Base-by-base conservation (phyloP, 305 asterid genomes). In the Fraxinus sp. region DNA sequence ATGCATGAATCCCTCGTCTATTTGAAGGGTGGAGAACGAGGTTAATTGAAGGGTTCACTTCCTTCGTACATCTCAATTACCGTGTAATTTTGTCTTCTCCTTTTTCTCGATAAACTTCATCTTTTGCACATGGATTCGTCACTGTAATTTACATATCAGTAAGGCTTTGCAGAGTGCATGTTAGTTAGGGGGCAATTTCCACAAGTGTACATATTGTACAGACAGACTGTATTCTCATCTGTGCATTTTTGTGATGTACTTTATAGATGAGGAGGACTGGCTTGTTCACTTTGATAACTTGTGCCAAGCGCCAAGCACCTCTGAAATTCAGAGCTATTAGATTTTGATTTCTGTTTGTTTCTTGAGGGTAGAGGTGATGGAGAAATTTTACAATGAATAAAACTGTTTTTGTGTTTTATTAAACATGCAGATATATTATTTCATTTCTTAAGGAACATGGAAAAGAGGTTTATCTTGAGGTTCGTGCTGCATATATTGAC, bases 371-470 rank as follows among this genome's bases (percentile, higher is more conserved):
- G 41, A 71, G 76, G 30, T 32, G 76, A 14, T 71, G 76, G 24
- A 14, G 10, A 71, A 71, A 30, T 30, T 71, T 71, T 71, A 32
- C 3, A 30, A 70, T 70, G 37, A 80, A 33, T 74, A 39, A 77
- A 64, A 14, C 1, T 28, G 57, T 83, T 44, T 57, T 66, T 73
- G 73, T 85, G 20, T 64, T 84, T 66, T 70, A 78, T 70, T 57
- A 64, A 80, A 86, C 78, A 35, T 85, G 87, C 92, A 94, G 99
- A 90, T 96, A 91, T 83, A 90, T 93, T 78, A 90, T 94, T 85
- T 85, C 87, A 68, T 96, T 96, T 86, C 98, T 96, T 77, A 96
- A 93, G 90, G 99, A 93, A 86, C 98, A 96, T 46, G 98, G 98
- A 75, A 94, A 91, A 83, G 99, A 96, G 85, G 93, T 94, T 74